These are phyloP conservation scores for Hibiscus mutabilis DNA, from an alignment of 345 rosid species.

Conservation along the genomic window DNA sequence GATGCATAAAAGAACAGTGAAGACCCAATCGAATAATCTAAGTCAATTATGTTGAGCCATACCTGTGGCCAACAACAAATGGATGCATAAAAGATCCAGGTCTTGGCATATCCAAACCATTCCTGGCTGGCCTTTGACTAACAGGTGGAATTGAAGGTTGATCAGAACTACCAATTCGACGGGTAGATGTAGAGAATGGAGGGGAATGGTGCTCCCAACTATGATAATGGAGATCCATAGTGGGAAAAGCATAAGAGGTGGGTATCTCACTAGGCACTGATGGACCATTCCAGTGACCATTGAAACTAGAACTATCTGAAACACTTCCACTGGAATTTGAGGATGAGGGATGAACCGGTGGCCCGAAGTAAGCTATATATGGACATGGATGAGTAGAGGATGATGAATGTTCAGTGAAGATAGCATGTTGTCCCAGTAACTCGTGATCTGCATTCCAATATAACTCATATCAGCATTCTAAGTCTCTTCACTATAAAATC, in stretches of 20 bases:
- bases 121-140: conserved; percentile 54
- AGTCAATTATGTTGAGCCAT: conserved; percentile 10
- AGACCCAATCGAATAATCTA: neutral
- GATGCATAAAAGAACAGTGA: neutral
- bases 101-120: conserved; percentile 55
- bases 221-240: conserved; percentile 70
- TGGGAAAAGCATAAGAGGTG: conserved; percentile 62
- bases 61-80: conserved; percentile 76
- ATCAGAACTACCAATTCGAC: conserved; percentile 46
- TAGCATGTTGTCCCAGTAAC: conserved; percentile 56
- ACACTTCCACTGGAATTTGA: conserved; percentile 57
- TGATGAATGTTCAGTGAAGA: conserved; percentile 65
- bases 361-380: conserved; percentile 78
- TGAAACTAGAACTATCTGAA: conserved; percentile 66
- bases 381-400: conserved; percentile 85
- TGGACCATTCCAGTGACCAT: conserved; percentile 70
- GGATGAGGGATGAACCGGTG: conserved; percentile 72
- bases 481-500: neutral
- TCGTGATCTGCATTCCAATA: conserved; percentile 66
- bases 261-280: conserved; percentile 65
- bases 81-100: conserved; percentile 74
- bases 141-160: conserved; percentile 54
- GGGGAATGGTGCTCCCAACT: conserved; percentile 69
- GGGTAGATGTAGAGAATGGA: conserved; percentile 53
- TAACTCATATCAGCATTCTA: conserved; percentile 17